Evolutionary conservation across 139 green algal genomes (phyloP).

Genomic region (Marvania coccoides): DNA sequence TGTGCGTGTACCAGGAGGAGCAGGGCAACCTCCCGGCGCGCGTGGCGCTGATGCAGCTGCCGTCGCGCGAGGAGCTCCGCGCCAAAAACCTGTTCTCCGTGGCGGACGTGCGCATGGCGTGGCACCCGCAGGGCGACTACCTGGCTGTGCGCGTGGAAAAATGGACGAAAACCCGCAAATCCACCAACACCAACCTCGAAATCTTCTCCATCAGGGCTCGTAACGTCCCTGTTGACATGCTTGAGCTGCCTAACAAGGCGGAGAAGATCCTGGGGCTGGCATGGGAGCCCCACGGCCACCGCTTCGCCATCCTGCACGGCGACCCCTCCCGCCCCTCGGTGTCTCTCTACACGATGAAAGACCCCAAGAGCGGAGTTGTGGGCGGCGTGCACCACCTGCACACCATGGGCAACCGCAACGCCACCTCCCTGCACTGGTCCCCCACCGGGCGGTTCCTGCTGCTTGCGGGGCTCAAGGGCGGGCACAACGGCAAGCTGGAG

Average conservation of each 20-base stretch:
- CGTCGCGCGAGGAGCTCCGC: constrained; percentile 72
- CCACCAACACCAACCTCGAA: constrained; percentile 90
- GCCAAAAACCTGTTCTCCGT: constrained; percentile 98
- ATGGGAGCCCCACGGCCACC: constrained; percentile 89
- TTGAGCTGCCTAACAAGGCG: constrained; percentile 66
- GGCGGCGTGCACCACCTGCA: constrained; percentile 32
- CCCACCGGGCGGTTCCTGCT: constrained; percentile 85
- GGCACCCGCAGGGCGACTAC: constrained; percentile 95
- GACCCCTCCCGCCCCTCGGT: constrained; percentile 73
- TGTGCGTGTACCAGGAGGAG: constrained; percentile 82
- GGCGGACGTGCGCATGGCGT: constrained; percentile 66
- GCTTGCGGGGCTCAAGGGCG: constrained; percentile 82
- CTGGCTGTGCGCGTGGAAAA: constrained; percentile 91
- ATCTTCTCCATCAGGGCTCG: constrained; percentile 70
- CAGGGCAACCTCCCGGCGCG: constrained; percentile 75
- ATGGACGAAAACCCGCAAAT: constrained; percentile 98
- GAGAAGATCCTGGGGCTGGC: constrained; percentile 77
- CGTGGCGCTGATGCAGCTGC: constrained; percentile 70
- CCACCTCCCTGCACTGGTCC: constrained; percentile 83
- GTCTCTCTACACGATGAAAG: constrained; percentile 91
- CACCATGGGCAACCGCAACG: constrained; percentile 63
- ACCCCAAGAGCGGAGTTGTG: constrained; percentile 41
- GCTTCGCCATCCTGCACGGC: constrained; percentile 90
- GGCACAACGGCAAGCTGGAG: constrained; percentile 90
- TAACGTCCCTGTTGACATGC: constrained; percentile 42